Base-by-base conservation (phyloP, 768 basidiomycete species). In the Tulasnella sp. region DNA sequence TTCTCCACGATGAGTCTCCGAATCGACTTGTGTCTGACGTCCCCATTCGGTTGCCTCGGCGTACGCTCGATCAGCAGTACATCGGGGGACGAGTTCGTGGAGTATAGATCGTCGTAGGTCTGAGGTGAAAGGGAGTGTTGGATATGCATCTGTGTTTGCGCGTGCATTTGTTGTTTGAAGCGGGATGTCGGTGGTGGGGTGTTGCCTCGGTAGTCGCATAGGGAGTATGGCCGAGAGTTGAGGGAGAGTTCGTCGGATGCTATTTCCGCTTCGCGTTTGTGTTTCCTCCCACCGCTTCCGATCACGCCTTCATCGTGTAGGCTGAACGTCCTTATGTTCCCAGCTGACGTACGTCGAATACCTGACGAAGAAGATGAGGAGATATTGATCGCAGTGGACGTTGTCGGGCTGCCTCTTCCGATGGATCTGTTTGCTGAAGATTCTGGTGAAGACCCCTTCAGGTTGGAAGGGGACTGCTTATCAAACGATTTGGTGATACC, bases 11-110 rank as follows among this genome's bases (percentile, higher is more conserved):
- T 34, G 15, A 55, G 21, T 43, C 53, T 42, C 41, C 53, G 19
- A 42, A 55, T 42, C 2, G 53, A 55, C 53, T 55, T 55, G 53
- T 55, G 53, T 22, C 22, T 34, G 22, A 55, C 25, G 7, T 22
- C 54, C 22, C 54, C 54, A 21, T 56, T 25, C 2, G 15, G 22
- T 25, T 38, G 29, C 12, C 54, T 38, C 2, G 54, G 54, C 11
- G 54, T 56, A 19, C 19, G 7, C 22, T 38, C 29, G 15, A 56
- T 43, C 19, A 48, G 34, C 52, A 38, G 17, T 22, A 19, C 3
- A 38, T 38, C 15, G 15, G 34, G 34, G 34, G 34, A 38, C 15
- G 34, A 38, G 52, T 42, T 22, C 31, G 22, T 53, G 22, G n/a
- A 22, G 8, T 51, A 29, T 30, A 19, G 17, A 17, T n/a, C 22